Evolutionary conservation across 495 filamentous ascomycete genomes (phyloP).

Genomic region (Talaromyces wortmannii): DNA sequence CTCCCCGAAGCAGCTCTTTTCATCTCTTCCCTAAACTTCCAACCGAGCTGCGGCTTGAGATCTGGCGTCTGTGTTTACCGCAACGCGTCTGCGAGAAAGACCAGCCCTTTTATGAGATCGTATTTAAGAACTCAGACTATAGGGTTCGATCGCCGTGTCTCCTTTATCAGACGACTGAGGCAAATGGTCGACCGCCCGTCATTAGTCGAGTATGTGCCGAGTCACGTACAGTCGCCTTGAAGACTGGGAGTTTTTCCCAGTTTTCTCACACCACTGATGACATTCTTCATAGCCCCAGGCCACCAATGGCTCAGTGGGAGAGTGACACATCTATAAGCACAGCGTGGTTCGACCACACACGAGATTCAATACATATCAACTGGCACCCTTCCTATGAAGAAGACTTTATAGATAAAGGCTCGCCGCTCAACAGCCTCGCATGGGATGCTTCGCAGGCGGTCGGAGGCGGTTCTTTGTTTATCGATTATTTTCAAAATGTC

Average conservation of each 20-base stretch:
- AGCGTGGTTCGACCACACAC: slow-evolving; percentile 2
- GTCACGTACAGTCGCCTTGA: slow-evolving; percentile 1
- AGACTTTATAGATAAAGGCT: neutral
- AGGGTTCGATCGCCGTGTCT: neutral
- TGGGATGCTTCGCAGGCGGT: neutral
- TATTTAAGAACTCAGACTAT: neutral
- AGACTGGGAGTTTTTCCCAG: neutral
- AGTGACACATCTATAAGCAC: neutral
- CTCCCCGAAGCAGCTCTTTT: neutral
- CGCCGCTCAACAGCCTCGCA: slow-evolving; percentile 1
- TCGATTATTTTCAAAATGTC: neutral
- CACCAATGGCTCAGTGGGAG: neutral
- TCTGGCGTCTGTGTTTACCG: slow-evolving; percentile 2
- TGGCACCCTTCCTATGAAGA: neutral
- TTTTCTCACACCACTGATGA: neutral
- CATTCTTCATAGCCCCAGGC: neutral
- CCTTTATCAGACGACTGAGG: neutral
- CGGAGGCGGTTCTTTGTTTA: neutral
- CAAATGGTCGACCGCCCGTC: neutral
- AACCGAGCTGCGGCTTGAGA: slow-evolving; percentile 1
- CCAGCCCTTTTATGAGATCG: neutral
- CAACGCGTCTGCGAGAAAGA: slow-evolving; percentile 3
- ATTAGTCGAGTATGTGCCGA: slow-evolving; percentile 2
- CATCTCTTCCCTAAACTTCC: slow-evolving; percentile 1
- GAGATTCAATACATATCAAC: neutral